Conservation (phyloP, 768 basidiomycete genomes). For the Gymnopilus dilepis region DNA sequence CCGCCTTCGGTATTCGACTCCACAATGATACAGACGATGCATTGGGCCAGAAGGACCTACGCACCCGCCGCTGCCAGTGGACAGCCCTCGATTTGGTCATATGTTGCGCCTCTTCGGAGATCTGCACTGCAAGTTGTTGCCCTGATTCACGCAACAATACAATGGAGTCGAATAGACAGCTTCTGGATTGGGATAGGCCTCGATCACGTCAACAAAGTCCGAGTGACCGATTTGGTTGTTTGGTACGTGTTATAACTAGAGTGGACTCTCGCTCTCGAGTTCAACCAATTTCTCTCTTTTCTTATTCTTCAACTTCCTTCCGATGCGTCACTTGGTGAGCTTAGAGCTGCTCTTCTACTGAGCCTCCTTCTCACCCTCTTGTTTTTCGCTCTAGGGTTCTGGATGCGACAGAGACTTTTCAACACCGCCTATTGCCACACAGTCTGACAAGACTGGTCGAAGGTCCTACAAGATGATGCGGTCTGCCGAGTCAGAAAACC, state of each 20-base stretch:
- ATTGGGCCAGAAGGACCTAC: constrained; percentile 2
- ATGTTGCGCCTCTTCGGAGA: constrained; percentile 12
- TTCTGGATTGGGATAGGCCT: not conserved
- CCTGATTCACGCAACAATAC: constrained; percentile 13
- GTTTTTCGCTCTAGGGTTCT: not conserved
- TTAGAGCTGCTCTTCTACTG: not conserved
- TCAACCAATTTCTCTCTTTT: not conserved
- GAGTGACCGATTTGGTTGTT: not conserved
- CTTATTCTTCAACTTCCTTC: not conserved
- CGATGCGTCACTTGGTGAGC: constrained; percentile 8
- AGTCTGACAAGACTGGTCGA: constrained; percentile 30
- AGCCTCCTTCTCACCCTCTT: not conserved
- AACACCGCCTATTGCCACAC: constrained; percentile 13
- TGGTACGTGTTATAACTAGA: constrained; percentile 10
- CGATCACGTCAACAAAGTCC: constrained; percentile 13
- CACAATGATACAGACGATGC: not conserved
- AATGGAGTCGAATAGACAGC: not conserved
- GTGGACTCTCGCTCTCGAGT: not conserved
- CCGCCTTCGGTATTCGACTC: not conserved
- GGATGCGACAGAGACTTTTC: not conserved
- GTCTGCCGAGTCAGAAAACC: constrained; percentile 3
- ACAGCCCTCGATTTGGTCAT: constrained; percentile 16
- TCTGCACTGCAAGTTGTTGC: constrained; percentile 6
- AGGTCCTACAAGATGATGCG: constrained; percentile 30
- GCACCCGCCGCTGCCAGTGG: no score